Conservation (phyloP, 768 basidiomycete species). For the Rubroboletus pulcherrimus region DNA sequence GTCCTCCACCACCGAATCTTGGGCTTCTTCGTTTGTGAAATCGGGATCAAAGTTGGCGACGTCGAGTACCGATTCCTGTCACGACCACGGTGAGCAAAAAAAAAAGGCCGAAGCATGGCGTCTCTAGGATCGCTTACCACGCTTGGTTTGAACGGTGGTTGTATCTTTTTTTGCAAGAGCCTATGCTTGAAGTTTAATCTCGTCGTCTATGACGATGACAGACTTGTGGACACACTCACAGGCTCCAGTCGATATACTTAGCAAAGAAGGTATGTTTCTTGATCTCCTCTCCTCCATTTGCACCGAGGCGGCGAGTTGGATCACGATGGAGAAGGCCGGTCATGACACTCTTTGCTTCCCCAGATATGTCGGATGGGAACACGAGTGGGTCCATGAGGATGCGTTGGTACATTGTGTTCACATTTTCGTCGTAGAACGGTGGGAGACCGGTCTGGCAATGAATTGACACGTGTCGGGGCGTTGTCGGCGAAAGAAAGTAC, state of each 20-base stretch:
- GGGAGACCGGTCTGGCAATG: conserved; percentile 79
- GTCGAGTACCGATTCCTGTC: conserved; percentile 84
- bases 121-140: conserved; percentile 55
- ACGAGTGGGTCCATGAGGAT: conserved; percentile 91
- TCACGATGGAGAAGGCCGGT: conserved; percentile 85
- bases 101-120: background rate
- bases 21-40: conserved; percentile 92
- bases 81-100: conserved; percentile 6
- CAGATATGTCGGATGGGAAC: conserved; percentile 84
- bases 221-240: conserved; percentile 37
- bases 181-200: conserved; percentile 31
- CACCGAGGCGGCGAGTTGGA: conserved; percentile 82
- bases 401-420: conserved; percentile 95
- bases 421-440: conserved; percentile 98
- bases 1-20: conserved; percentile 94
- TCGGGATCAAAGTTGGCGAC: conserved; percentile 97
- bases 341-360: conserved; percentile 88
- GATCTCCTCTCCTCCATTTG: conserved; percentile 92
- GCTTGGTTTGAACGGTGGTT: conserved; percentile 95
- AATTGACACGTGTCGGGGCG: conserved; percentile 7
- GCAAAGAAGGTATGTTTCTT: conserved; percentile 95
- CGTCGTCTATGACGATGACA: background rate
- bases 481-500: background rate
- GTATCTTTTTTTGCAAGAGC: conserved; percentile 89
- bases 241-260: conserved; percentile 88